These are phyloP conservation scores for Cadophora sp. DNA, from an alignment of 2,329 filamentous ascomycete species.

Conservation along the genomic window DNA sequence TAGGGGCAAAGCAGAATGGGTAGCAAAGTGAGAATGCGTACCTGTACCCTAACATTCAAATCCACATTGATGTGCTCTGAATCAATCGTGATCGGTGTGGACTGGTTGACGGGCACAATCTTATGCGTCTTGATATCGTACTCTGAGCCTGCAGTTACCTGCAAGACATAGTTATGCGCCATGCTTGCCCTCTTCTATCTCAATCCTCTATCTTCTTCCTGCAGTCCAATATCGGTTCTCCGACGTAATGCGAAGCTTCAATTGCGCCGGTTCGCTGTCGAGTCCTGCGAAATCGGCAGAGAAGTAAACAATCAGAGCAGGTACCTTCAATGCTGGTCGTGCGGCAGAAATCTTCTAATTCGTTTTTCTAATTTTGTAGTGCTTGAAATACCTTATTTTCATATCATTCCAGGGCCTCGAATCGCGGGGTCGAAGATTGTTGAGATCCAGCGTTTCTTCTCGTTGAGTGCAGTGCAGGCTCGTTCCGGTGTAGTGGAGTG, in stretches of 20 bases:
- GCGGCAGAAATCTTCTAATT: not conserved
- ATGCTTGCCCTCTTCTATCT: slow-evolving; percentile 45
- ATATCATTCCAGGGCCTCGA: not conserved
- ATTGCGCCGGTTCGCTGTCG: no score
- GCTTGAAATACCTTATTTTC: not conserved
- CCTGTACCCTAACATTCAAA: slow-evolving; percentile 76
- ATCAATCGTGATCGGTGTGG: slow-evolving; percentile 66
- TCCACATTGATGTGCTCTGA: slow-evolving; percentile 69
- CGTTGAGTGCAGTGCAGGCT: not conserved
- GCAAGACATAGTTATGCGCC: slow-evolving; percentile 79
- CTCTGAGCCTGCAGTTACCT: slow-evolving; percentile 78
- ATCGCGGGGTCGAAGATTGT: not conserved
- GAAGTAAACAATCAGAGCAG: no score
- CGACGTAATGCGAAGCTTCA: no score
- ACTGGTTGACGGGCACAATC: slow-evolving; percentile 76
- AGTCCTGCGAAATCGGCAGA: no score
- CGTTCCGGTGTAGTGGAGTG: no score
- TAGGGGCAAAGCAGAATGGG: slow-evolving; percentile 37
- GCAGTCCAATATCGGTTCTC: not conserved
- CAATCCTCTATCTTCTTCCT: not conserved
- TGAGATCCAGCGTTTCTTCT: not conserved
- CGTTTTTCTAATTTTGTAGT: no score
- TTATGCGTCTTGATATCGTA: slow-evolving; percentile 79
- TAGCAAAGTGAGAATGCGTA: slow-evolving; percentile 46
- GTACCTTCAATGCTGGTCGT: no score